Evolutionary conservation across 345 rosid species (phyloP), one percentile per base, ranked within the genome.

Genomic region (Erucastrum elatum): DNA sequence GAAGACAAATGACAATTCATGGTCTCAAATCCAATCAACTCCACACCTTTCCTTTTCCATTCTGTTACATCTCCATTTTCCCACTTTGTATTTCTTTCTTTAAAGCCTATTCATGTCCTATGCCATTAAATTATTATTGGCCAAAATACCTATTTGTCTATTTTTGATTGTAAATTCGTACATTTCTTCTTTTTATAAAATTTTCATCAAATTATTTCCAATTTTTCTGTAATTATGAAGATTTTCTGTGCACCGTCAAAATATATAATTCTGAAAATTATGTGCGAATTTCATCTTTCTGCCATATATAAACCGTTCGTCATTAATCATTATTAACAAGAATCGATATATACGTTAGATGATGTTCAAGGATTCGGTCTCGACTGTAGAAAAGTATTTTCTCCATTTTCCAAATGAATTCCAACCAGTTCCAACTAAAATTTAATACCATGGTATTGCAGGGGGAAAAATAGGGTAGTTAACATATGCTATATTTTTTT

Each of bases 31-130:
- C 21, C 70, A 66, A 78, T 72, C 66, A 65, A 41, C 39, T 46
- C 71, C 65, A 79, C 74, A 73, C 70, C 74, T 79, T 79, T 79
- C 78, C 26, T 79, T 79, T 33, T 79, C 78, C 1, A 61, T 59
- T 79, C 58, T 67, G 78, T 73, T 73, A 79, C 74, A 67, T 79
- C 77, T 79, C 74, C 73, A 44, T 66, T 72, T 78, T 58, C 62
- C 72, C 62, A 68, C 37, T 68, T 64, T 64, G 4, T 65, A 15
- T 16, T 68, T 68, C 46, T 6, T 66, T 73, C 64, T 73, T 74
- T 73, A 67, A 79, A 59, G 77, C 70, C 68, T n/a, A 53, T 46
- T 64, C 65, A 13, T 39, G 72, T 59, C 77, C 65, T 59, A 66
- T 46, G 27, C 56, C 61, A 72, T 59, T 78, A 1, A 72, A 2